phyloP scores from a whole-genome alignment of 139 green algal species.

The Astrephomene gubernaculifera region DNA sequence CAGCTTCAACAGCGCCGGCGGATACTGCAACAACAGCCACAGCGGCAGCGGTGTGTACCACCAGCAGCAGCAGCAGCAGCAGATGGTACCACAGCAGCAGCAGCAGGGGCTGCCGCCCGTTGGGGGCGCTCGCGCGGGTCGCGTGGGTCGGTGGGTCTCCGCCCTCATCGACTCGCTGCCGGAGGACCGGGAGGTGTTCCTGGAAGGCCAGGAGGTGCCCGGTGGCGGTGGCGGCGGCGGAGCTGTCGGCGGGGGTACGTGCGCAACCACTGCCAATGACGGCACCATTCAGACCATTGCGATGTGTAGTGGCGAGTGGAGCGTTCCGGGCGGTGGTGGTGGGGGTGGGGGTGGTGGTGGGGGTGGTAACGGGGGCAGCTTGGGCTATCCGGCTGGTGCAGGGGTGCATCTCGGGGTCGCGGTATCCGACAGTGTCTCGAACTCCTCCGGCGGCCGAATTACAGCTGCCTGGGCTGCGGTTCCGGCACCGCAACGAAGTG shows the following conservation, averaged over 20 bases:
- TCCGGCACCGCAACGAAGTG: too few species aligned
- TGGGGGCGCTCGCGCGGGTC: too few species aligned
- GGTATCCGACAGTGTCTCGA: too few species aligned
- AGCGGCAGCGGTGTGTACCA: not conserved
- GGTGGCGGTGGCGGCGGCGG: not conserved
- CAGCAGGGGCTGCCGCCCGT: not conserved
- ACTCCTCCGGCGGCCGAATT: too few species aligned
- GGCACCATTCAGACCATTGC: not conserved
- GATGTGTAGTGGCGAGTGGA: not conserved
- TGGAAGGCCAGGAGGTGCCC: too few species aligned
- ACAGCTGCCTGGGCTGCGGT: too few species aligned
- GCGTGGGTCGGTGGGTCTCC: slow-evolving; percentile 1
- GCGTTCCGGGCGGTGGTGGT: not conserved
- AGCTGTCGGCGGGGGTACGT: not conserved
- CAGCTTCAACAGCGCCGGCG: not conserved
- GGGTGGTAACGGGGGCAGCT: too few species aligned
- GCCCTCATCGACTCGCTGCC: slow-evolving; percentile 25
- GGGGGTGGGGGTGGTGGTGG: too few species aligned
- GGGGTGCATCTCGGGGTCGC: too few species aligned
- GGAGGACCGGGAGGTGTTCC: slow-evolving; percentile 23
- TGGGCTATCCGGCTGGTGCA: too few species aligned
- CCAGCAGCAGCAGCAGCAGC: not conserved
- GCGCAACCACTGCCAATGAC: not conserved
- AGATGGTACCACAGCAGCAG: not conserved
- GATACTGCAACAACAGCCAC: not conserved